Base-by-base conservation (phyloP, 2,329 filamentous ascomycete genomes). In the Calonectria honghensis region DNA sequence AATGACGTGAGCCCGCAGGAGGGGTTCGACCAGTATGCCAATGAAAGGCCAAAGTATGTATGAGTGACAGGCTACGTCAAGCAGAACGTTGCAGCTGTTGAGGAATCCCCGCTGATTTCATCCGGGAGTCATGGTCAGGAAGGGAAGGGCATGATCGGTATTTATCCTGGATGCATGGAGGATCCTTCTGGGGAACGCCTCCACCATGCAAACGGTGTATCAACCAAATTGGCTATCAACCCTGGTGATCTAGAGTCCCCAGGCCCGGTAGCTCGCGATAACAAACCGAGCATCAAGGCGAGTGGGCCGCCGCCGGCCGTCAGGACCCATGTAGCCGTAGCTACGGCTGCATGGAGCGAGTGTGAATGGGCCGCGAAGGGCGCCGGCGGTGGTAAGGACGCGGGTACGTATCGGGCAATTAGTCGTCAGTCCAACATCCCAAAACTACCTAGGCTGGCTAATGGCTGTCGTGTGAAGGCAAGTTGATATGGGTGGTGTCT, bases 261-360 rank as follows among this genome's bases (percentile, higher is more conserved):
- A 80, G 72, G 74, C 73, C 75, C 39, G 48, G 73, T 72, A 68
- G 68, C 73, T 78, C 74, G 54, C 77, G 79, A 80, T 80, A 80
- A 74, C 76, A 76, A 76, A 67, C 75, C 76, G 73, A 71, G 74
- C 64, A 78, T 59, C 70, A 74, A 35, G 37, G 37, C 70, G 67
- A 69, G 65, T 68, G 72, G 79, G 64, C 68, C 69, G 79, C 79
- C 77, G 78, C 68, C 78, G 79, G 77, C 79, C 76, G 73, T 64
- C 61, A 51, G 57, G 48, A 63, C 24, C 57, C 63, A 61, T 73
- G 74, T 37, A 61, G 13, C 57, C 63, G 54, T 72, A 71, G 68
- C 41, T 35, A 78, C 64, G 59, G 74, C 72, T 69, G 72, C 70
- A 69, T 52, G 52, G 52, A 70, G 50, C 59, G 51, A 70, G 29